Evolutionary conservation across 345 rosid genomes (phyloP).

Genomic region (Salix purpurea): DNA sequence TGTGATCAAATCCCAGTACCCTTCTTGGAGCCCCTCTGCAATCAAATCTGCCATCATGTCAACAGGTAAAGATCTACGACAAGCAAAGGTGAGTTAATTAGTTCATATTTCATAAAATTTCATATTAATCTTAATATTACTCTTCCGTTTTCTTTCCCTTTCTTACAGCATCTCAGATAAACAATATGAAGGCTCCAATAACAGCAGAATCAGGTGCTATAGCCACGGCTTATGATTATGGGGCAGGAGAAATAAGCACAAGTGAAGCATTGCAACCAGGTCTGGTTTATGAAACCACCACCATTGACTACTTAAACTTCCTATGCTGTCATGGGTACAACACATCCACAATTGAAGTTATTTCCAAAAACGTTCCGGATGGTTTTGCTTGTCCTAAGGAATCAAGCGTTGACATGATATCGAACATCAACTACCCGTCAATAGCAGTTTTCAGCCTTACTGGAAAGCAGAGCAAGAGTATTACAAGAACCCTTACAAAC

Average conservation of each 20-base stretch:
- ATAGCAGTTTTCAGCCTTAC: slow-evolving; percentile 46
- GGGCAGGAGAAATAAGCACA: slow-evolving; percentile 65
- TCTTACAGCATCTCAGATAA: slow-evolving; percentile 51
- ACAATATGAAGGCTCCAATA: slow-evolving; percentile 50
- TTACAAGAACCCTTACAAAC: slow-evolving; percentile 58
- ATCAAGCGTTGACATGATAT: slow-evolving; percentile 39
- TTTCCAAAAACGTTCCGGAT: slow-evolving; percentile 37
- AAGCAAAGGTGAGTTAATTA: neutral
- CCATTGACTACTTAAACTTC: slow-evolving; percentile 61
- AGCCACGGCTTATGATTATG: slow-evolving; percentile 63
- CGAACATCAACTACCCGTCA: slow-evolving; percentile 74
- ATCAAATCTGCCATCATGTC: slow-evolving; percentile 83
- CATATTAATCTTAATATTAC: neutral
- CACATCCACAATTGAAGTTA: slow-evolving; percentile 35
- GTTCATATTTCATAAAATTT: neutral
- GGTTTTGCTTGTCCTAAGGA: slow-evolving; percentile 50
- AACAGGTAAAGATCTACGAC: slow-evolving; percentile 41
- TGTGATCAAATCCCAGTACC: slow-evolving; percentile 51
- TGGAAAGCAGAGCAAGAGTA: slow-evolving; percentile 33
- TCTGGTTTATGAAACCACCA: slow-evolving; percentile 62
- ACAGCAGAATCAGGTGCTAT: slow-evolving; percentile 46
- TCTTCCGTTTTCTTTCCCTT: slow-evolving; percentile 3
- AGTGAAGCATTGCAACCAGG: slow-evolving; percentile 58
- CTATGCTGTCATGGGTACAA: slow-evolving; percentile 63
- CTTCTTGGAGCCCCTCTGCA: slow-evolving; percentile 60